Evolutionary conservation across 2,329 filamentous ascomycete genomes (phyloP).

Genomic region (Fusarium pseudograminearum): DNA sequence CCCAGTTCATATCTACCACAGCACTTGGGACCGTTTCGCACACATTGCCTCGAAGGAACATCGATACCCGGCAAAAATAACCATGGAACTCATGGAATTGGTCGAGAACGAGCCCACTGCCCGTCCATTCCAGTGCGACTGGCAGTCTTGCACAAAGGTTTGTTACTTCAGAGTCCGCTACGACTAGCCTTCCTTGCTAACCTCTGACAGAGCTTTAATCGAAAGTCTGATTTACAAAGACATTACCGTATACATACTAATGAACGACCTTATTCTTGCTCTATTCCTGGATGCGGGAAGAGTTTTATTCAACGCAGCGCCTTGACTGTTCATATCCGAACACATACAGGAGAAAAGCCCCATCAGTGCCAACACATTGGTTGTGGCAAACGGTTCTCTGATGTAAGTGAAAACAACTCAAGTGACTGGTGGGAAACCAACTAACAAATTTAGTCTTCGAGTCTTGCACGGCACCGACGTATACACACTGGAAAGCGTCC

Average conservation of each 20-base stretch:
- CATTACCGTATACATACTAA: slow-evolving; percentile 80
- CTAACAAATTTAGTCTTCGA: slow-evolving; percentile 65
- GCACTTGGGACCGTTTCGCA: slow-evolving; percentile 2
- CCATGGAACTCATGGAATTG: slow-evolving; percentile 73
- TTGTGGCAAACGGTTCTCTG: slow-evolving; percentile 77
- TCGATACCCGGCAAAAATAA: slow-evolving; percentile 14
- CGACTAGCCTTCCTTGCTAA: slow-evolving; percentile 15
- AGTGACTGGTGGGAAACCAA: slow-evolving; percentile 15
- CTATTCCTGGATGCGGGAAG: slow-evolving; percentile 71
- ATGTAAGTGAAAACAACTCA: slow-evolving; percentile 62
- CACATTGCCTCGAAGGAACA: background rate
- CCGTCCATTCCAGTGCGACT: slow-evolving; percentile 73
- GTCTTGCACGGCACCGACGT: slow-evolving; percentile 72
- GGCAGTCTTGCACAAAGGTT: slow-evolving; percentile 72
- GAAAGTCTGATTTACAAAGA: slow-evolving; percentile 77
- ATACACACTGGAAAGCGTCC: slow-evolving; percentile 76
- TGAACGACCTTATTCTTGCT: slow-evolving; percentile 74
- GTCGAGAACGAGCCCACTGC: slow-evolving; percentile 72
- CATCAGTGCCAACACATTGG: slow-evolving; percentile 74
- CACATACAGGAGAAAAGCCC: slow-evolving; percentile 78
- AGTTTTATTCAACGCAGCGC: slow-evolving; percentile 79
- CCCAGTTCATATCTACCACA: slow-evolving; percentile 2
- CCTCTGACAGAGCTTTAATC: slow-evolving; percentile 72
- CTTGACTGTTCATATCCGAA: slow-evolving; percentile 76
- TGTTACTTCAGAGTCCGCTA: slow-evolving; percentile 37